phyloP scores from a whole-genome alignment of 2,329 filamentous ascomycete species.

The Drechslerella stenobrocha region DNA sequence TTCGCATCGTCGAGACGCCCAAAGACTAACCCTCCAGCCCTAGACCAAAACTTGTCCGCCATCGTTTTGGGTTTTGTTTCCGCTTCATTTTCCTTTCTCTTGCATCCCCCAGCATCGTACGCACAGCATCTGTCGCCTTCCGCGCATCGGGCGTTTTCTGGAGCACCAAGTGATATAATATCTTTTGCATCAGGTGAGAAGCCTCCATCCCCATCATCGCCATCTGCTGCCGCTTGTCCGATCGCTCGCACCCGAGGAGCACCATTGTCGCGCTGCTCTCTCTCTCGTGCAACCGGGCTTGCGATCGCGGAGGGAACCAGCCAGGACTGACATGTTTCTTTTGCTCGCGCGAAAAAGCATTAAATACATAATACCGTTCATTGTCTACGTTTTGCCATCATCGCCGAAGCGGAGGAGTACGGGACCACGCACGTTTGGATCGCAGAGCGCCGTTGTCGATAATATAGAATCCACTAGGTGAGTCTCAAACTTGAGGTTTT shows the following conservation, averaged over 20 bases:
- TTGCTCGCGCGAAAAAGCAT: neutral
- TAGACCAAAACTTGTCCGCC: neutral
- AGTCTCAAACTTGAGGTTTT: constrained; percentile 13
- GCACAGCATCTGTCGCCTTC: neutral
- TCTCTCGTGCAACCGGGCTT: constrained; percentile 34
- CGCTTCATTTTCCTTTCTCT: neutral
- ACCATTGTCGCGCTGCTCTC: too few relatives aligned
- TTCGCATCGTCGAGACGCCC: neutral
- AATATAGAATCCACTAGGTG: neutral
- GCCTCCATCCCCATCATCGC: too few relatives aligned
- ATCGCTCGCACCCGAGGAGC: too few relatives aligned
- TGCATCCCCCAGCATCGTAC: neutral
- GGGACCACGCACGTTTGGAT: neutral
- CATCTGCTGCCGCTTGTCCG: too few relatives aligned
- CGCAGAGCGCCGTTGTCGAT: neutral
- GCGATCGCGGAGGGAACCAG: neutral
- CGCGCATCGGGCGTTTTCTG: neutral
- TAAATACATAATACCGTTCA: neutral
- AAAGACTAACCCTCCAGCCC: neutral
- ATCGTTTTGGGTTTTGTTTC: neutral
- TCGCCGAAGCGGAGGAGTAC: constrained; percentile 38
- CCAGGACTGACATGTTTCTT: neutral
- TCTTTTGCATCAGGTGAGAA: too few relatives aligned
- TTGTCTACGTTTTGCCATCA: constrained; percentile 4
- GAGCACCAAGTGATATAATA: constrained; percentile 8